Evolutionary conservation across 345 rosid species (phyloP), one percentile per base, ranked within the genome.

Genomic region (Sisymbrium altissimum): DNA sequence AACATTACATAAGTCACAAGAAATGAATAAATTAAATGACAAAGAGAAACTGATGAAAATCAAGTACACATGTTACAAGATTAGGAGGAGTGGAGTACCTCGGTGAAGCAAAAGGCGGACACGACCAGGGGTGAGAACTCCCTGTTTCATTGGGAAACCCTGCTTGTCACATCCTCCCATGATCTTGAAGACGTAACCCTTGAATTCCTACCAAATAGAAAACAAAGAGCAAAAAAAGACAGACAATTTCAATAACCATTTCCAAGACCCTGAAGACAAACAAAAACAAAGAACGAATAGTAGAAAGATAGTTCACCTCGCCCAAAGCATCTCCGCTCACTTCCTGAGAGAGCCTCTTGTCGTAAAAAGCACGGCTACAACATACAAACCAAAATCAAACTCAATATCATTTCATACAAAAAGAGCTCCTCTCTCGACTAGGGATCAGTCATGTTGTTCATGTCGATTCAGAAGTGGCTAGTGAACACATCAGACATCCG

Each of bases 151-250:
- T 29, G 97, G 94, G 64, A 92, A 89, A 17, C 97, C 96, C 66
- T 92, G 97, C 80, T 89, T 89, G 87, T 89, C 96, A 21, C 94
- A 92, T 19, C 97, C 97, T 68, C 92, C 96, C 97, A 72, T 92
- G 80, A 86, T 92, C 81, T 89, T 89, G 78, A 89, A 92, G 6
- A 92, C 83, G 39, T 92, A 92, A 0, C 97, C 96, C 74, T 83
- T 92, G 76, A 92, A 89, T 72, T 92, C 92, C 97, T 92, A 62
- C 8, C 8, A 33, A 55, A 13, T 58, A 14, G 8, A 23, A 12
- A 5, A 32, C 14, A 29, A 23, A 17, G 6, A 15, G 7, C 0
- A 35, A 18, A 63, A 6, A 35, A 18, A 63, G 4, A 27, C 9
- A 33, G 0, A 50, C 55, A 50, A 27, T 10, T 15, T 12, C 23